Conservation (phyloP, 345 rosid species). For the Syzygium jambos region DNA sequence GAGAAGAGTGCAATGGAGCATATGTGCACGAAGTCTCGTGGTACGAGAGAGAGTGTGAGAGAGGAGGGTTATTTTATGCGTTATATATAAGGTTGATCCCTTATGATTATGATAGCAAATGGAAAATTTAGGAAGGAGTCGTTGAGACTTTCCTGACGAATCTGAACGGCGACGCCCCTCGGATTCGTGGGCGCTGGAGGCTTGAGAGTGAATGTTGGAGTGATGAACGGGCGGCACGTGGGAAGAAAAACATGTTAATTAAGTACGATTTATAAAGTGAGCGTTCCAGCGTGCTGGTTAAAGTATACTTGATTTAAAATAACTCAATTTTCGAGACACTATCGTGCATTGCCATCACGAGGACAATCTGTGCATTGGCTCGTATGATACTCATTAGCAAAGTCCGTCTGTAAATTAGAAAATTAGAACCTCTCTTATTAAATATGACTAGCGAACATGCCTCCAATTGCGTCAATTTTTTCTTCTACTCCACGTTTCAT, state of each 20-base stretch:
- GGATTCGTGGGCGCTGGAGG: not conserved
- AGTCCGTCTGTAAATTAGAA: not conserved
- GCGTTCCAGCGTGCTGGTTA: not conserved
- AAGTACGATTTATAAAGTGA: not conserved
- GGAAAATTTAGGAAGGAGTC: slow-evolving; percentile 54
- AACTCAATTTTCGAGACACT: not conserved
- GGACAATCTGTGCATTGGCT: not conserved
- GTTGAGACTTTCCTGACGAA: slow-evolving; percentile 34
- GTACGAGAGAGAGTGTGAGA: not conserved
- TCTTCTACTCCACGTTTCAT: not conserved
- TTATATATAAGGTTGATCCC: not conserved
- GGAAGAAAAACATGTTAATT: not conserved
- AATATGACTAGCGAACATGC: not conserved
- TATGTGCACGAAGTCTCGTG: not conserved
- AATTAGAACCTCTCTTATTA: not conserved
- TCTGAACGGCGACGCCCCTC: not conserved
- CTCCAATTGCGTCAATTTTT: not conserved
- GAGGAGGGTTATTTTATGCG: not conserved
- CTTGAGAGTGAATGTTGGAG: not conserved
- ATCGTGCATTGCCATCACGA: not conserved
- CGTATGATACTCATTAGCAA: not conserved
- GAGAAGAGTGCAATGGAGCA: not conserved
- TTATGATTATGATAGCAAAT: not conserved
- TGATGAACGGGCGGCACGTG: not conserved
- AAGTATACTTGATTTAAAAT: not conserved